phyloP scores from a whole-genome alignment of 1,284 basidiomycete genomes.

The Cutaneotrichosporon sp. region DNA sequence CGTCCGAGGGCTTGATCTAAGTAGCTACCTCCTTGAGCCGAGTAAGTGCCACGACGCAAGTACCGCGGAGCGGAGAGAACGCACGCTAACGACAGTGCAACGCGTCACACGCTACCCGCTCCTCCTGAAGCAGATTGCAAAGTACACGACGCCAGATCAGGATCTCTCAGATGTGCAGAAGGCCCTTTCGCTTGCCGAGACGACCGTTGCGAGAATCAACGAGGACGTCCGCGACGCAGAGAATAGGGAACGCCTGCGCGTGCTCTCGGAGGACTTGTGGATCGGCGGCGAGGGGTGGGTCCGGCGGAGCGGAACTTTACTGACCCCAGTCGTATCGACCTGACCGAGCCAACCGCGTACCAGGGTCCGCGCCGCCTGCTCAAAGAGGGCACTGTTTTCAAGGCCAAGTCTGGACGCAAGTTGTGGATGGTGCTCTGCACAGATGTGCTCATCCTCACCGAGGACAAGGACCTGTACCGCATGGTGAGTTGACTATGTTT shows the following conservation, averaged over 20 bases:
- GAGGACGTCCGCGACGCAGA: conserved; percentile 84
- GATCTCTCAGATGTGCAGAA: conserved; percentile 56
- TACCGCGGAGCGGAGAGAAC: too few species aligned
- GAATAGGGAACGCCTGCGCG: conserved; percentile 63
- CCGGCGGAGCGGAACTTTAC: too few species aligned
- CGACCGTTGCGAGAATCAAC: conserved; percentile 73
- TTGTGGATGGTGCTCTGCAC: conserved; percentile 71
- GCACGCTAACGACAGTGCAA: conserved; percentile 64
- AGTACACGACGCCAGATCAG: conserved; percentile 63
- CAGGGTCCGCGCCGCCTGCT: conserved; percentile 71
- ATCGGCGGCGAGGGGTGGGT: conserved; percentile 70
- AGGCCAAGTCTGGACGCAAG: conserved; percentile 77
- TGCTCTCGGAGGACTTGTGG: conserved; percentile 73
- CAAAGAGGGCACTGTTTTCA: conserved; percentile 70
- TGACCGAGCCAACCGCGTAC: conserved; percentile 79
- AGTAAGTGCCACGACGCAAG: conserved; percentile 55
- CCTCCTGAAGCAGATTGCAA: conserved; percentile 72
- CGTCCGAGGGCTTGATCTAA: conserved; percentile 77
- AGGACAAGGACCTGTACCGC: conserved; percentile 69
- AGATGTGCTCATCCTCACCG: conserved; percentile 73
- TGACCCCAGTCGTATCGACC: conserved; percentile 64
- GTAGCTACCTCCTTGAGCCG: conserved; percentile 82
- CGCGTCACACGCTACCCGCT: conserved; percentile 87
- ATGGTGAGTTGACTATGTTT: too few species aligned
- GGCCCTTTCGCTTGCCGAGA: conserved; percentile 64